A percentile compares a stretch with the other conserved stretches of the same genome.
Evolutionary conservation across 768 basidiomycete species (phyloP).

Genomic region (Suillus sp.): DNA sequence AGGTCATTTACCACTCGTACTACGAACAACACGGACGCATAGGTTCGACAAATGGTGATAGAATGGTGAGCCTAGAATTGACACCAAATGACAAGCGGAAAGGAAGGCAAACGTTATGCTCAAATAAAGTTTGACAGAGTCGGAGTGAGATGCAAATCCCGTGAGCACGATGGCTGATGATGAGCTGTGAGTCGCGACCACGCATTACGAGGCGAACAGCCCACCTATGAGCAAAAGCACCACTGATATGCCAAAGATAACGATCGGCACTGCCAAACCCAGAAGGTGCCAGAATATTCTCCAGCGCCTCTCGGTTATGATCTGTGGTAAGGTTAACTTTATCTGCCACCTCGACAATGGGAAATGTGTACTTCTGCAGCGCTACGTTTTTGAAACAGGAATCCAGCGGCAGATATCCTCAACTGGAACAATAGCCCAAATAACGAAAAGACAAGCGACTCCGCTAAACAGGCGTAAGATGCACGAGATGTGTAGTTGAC

Average conservation of each 20-base stretch:
- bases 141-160: not conserved
- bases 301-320: not conserved
- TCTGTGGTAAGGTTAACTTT: not conserved
- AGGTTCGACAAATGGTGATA: not conserved
- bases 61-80: not conserved
- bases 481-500: not conserved
- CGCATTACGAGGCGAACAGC: not conserved
- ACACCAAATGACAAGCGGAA: not conserved
- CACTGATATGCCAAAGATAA: not conserved
- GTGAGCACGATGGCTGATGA: slow-evolving; percentile 3
- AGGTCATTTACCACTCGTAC: not conserved
- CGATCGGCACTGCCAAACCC: not conserved
- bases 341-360: not conserved
- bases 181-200: not conserved
- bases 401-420: not conserved
- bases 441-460: slow-evolving; percentile 1
- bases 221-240: not conserved
- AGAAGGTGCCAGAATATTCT: not conserved
- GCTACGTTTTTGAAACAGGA: not conserved
- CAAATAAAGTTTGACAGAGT: not conserved
- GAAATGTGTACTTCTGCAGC: not conserved
- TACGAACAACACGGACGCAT: not conserved
- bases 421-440: not conserved
- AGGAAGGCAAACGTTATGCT: not conserved
- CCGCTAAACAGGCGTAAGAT: slow-evolving; percentile 3